Conservation (phyloP, 2,329 filamentous ascomycete genomes). For the Sclerotinia minor region DNA sequence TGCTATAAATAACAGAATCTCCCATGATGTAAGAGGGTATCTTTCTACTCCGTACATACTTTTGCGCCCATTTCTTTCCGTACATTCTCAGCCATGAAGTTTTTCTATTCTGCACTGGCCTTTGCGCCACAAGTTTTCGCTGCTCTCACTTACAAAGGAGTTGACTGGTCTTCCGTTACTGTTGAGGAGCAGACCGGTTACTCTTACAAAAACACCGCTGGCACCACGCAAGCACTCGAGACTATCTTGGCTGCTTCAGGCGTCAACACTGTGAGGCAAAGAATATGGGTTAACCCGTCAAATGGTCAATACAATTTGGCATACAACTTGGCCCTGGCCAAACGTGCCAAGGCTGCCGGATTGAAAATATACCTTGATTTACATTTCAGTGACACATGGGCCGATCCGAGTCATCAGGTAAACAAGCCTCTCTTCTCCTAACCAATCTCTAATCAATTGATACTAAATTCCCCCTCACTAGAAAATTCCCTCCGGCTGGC, state of each 20-base stretch:
- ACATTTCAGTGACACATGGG: slow-evolving; percentile 70
- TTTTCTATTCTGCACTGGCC: slow-evolving; percentile 15
- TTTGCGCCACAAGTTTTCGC: slow-evolving; percentile 27
- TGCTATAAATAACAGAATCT: not conserved
- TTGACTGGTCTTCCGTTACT: slow-evolving; percentile 68
- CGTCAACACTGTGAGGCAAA: slow-evolving; percentile 69
- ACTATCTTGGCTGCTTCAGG: slow-evolving; percentile 61
- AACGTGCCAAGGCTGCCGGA: slow-evolving; percentile 62
- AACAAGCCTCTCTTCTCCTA: not conserved
- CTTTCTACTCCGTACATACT: not conserved
- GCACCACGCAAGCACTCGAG: slow-evolving; percentile 58
- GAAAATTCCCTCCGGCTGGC: slow-evolving; percentile 63
- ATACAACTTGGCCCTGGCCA: slow-evolving; percentile 69
- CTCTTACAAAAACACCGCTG: slow-evolving; percentile 58
- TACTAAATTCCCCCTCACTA: slow-evolving; percentile 30
- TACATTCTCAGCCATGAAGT: slow-evolving; percentile 5
- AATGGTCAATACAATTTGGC: slow-evolving; percentile 66
- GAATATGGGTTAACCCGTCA: slow-evolving; percentile 69
- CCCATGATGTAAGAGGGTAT: not conserved
- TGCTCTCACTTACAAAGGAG: slow-evolving; percentile 62
- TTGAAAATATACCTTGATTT: slow-evolving; percentile 60
- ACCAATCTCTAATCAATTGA: not conserved
- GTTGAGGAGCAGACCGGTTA: slow-evolving; percentile 63
- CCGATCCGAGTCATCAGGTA: slow-evolving; percentile 63
- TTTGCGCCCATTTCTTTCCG: not conserved